Base-by-base conservation (phyloP, 495 filamentous ascomycete species). In the Xylaria longipes region DNA sequence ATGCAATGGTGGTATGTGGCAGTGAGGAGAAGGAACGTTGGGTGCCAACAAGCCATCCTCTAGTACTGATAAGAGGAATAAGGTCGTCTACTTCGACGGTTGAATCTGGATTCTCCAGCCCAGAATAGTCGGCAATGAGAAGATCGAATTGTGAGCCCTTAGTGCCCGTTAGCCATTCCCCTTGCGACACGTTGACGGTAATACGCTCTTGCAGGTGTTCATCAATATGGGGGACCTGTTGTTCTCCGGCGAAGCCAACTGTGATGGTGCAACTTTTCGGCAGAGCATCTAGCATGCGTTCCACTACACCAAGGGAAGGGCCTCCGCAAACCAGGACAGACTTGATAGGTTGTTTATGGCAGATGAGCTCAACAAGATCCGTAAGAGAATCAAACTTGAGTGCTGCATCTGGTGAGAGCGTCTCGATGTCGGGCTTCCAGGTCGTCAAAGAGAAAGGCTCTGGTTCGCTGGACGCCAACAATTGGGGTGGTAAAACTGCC, bases 401-500 rank as follows among this genome's bases (percentile, higher is more conserved):
- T 43, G 37, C 33, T 5, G 68, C 61, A 22, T 37, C 35, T 5
- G 66, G 58, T 52, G 65, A 73, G 27, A 73, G 66, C 11, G 8
- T 48, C 48, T 68, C 58, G 56, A 72, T 50, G 50, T 72, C 64
- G 7, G 70, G 70, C 37, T 63, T 72, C 70, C 70, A 72, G 5
- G 43, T 67, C 35, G 52, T 25, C 1, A 56, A 27, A 29, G 64
- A 72, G 27, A 68, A 72, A 5, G 70, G 70, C 31, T 65, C 25
- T 35, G 62, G 41, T 8, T 50, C 39, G 22, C 62, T 65, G 41
- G 62, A 7, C 3, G 11, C 45, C 17, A 22, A 25, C 22, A 50
- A 29, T 20, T 25, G 76, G 8, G 39, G 73, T 1, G 80, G 68
- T 56, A 74, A 33, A 41, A 61, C 72, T 65, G 72, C 72, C 25